A percentile compares a stretch with the other conserved stretches of the same genome.
Conservation (phyloP, 495 filamentous ascomycete genomes). For the Penicillium samsonianum region DNA sequence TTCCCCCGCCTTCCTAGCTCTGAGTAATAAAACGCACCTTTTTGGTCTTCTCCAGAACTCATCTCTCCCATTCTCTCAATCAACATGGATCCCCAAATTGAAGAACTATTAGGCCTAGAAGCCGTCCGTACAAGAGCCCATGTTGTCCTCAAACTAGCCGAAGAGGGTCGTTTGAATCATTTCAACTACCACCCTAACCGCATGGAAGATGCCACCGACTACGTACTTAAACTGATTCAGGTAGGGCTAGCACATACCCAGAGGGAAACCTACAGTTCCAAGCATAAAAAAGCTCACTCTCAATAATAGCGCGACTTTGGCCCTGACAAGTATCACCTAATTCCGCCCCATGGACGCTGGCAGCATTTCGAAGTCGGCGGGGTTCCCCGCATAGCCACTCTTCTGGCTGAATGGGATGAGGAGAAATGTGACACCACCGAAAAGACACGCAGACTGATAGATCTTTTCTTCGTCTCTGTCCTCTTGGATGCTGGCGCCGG, state of each 20-base stretch:
- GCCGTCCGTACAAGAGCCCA: constrained; percentile 40
- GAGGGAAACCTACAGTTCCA: not conserved
- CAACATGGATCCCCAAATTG: constrained; percentile 22
- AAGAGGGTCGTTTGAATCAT: constrained; percentile 34
- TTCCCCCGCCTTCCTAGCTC: constrained; percentile 1
- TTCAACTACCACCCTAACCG: constrained; percentile 35
- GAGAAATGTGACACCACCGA: constrained; percentile 65
- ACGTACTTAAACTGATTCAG: constrained; percentile 37
- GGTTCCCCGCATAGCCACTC: constrained; percentile 67
- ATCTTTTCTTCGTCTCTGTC: constrained; percentile 88
- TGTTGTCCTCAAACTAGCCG: constrained; percentile 33
- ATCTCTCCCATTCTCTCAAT: not conserved
- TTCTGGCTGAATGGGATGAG: constrained; percentile 67
- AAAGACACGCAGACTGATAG: constrained; percentile 73
- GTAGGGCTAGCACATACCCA: constrained; percentile 12
- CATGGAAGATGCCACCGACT: constrained; percentile 33
- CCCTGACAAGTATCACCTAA: constrained; percentile 48
- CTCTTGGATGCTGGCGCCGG: constrained; percentile 87
- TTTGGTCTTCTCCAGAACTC: not conserved
- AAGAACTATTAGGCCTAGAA: constrained; percentile 38
- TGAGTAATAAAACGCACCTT: not conserved
- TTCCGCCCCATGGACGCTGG: constrained; percentile 80
- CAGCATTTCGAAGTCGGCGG: constrained; percentile 91
- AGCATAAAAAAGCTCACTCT: not conserved
- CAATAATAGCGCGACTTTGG: constrained; percentile 53